These are phyloP conservation scores for Blastomyces parvus DNA, from an alignment of 2,329 filamentous ascomycete genomes.

Conservation along the genomic window DNA sequence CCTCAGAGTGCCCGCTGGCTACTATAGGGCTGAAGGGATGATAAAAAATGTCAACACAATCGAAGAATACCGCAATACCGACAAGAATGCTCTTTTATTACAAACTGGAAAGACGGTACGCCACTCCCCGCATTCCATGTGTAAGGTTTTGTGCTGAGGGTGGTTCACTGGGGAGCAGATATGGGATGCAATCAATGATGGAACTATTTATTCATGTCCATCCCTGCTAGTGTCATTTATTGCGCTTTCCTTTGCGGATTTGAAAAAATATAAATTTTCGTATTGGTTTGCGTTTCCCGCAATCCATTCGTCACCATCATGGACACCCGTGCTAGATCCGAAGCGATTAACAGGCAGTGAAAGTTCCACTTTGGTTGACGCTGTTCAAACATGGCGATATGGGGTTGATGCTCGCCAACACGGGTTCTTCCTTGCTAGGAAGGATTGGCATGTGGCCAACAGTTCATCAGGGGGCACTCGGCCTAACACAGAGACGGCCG, in stretches of 20 bases:
- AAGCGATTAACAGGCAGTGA: slow-evolving; percentile 54
- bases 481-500: slow-evolving; percentile 18
- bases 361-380: slow-evolving; percentile 68
- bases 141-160: neutral
- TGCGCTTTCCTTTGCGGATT: slow-evolving; percentile 82
- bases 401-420: slow-evolving; percentile 72
- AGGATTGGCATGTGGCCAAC: slow-evolving; percentile 37
- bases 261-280: slow-evolving; percentile 96
- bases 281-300: slow-evolving; percentile 98
- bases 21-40: slow-evolving; percentile 78
- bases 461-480: slow-evolving; percentile 13
- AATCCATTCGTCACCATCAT: slow-evolving; percentile 76
- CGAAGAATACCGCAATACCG: slow-evolving; percentile 78
- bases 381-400: slow-evolving; percentile 80
- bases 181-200: slow-evolving; percentile 95
- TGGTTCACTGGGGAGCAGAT: slow-evolving; percentile 50
- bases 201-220: slow-evolving; percentile 89
- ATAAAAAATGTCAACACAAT: slow-evolving; percentile 96
- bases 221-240: slow-evolving; percentile 84
- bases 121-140: neutral
- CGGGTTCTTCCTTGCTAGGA: slow-evolving; percentile 93
- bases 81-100: slow-evolving; percentile 69
- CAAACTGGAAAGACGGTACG: slow-evolving; percentile 66
- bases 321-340: slow-evolving; percentile 48
- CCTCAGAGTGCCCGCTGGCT: slow-evolving; percentile 55